These are phyloP conservation scores for Zygosaccharomyces rouxii DNA, from an alignment of 805 yeast genomes.

Conservation along the genomic window DNA sequence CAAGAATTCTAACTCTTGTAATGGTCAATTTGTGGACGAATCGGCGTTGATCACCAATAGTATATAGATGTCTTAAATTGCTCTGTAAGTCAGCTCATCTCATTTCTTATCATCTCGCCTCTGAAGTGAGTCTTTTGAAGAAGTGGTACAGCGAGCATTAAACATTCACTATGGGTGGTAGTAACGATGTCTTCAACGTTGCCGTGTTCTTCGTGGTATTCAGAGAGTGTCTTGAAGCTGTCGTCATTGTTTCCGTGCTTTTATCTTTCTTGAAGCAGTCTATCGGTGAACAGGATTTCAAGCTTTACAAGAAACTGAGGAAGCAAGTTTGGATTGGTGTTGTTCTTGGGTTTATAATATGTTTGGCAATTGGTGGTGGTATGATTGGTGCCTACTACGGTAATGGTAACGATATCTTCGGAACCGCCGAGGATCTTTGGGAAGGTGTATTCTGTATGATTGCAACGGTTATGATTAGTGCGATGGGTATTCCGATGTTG, in stretches of 20 bases:
- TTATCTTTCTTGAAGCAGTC: slow-evolving; percentile 90
- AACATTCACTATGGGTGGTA: slow-evolving; percentile 1
- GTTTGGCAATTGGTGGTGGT: slow-evolving; percentile 84
- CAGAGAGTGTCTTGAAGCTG: slow-evolving; percentile 92
- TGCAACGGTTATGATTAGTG: slow-evolving; percentile 82
- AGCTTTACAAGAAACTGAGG: slow-evolving; percentile 56
- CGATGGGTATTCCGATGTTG: slow-evolving; percentile 96
- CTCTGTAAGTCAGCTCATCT: neutral
- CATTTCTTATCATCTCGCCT: neutral
- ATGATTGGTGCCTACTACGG: slow-evolving; percentile 92
- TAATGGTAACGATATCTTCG: slow-evolving; percentile 77
- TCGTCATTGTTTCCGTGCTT: slow-evolving; percentile 83
- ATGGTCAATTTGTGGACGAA: neutral
- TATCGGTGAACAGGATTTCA: slow-evolving; percentile 51
- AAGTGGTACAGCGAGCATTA: neutral
- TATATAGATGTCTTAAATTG: neutral
- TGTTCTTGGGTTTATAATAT: slow-evolving; percentile 62
- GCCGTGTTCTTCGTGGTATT: slow-evolving; percentile 82
- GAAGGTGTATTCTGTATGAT: slow-evolving; percentile 92
- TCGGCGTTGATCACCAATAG: neutral
- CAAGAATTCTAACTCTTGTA: neutral
- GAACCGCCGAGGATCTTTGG: slow-evolving; percentile 88
- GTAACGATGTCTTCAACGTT: slow-evolving; percentile 42
- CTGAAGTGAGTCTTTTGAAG: neutral
- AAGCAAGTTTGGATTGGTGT: slow-evolving; percentile 89